Conservation (phyloP, 169 alveolate genomes). For the Babesia divergens region DNA sequence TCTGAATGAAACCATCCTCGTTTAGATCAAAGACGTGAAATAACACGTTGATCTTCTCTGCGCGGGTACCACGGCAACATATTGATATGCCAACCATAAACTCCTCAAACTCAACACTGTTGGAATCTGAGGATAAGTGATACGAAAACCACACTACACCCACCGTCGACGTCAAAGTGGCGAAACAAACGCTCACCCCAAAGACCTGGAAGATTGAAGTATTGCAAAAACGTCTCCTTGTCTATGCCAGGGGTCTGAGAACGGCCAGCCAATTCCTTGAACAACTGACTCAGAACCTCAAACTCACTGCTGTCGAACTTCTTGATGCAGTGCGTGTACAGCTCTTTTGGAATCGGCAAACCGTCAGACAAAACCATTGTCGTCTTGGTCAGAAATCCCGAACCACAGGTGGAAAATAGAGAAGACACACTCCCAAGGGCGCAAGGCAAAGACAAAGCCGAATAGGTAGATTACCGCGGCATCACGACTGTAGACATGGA, state of each 20-base stretch:
- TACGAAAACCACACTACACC: background rate
- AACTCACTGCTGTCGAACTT: conserved; percentile 71
- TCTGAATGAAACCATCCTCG: conserved; percentile 76
- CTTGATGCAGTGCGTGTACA: conserved; percentile 22
- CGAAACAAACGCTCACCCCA: conserved; percentile 86
- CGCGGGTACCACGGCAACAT: conserved; percentile 84
- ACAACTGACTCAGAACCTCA: conserved; percentile 70
- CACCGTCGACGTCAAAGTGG: conserved; percentile 71
- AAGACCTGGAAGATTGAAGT: conserved; percentile 83
- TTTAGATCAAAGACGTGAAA: conserved; percentile 82
- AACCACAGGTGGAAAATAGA: no score
- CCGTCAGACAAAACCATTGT: no score
- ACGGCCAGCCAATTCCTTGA: conserved; percentile 78
- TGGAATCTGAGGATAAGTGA: conserved; percentile 50
- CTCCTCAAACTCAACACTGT: conserved; percentile 80
- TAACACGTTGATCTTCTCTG: conserved; percentile 79
- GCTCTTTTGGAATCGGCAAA: no score
- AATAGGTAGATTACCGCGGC: no score
- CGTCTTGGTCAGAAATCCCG: no score
- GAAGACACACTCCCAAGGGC: no score
- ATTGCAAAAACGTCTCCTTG: conserved; percentile 83
- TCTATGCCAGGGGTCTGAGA: conserved; percentile 75
- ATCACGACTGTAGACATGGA: no score
- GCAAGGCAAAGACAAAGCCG: no score
- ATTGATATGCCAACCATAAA: conserved; percentile 79